These are phyloP conservation scores for Dothiorella sarmentorum DNA, from an alignment of 2,329 filamentous ascomycete species.

Conservation along the genomic window DNA sequence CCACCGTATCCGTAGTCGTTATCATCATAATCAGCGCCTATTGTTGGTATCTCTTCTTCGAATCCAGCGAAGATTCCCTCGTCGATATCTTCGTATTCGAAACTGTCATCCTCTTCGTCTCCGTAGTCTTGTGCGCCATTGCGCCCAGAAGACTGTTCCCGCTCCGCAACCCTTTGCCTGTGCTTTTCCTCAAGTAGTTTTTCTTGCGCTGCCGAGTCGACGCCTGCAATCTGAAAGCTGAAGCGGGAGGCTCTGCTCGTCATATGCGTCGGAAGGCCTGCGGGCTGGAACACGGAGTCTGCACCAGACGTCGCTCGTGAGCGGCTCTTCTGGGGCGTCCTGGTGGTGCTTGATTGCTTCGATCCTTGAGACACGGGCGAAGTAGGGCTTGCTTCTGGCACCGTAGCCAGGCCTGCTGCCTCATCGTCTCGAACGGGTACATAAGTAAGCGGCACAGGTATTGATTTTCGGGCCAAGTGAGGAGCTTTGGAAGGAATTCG, in stretches of 20 bases:
- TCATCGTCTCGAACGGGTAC: slow-evolving; percentile 7
- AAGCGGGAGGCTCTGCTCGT: slow-evolving; percentile 72
- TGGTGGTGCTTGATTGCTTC: slow-evolving; percentile 24
- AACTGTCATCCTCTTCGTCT: slow-evolving; percentile 37
- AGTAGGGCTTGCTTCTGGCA: slow-evolving; percentile 11
- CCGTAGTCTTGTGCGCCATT: slow-evolving; percentile 30
- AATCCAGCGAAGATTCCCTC: slow-evolving; percentile 47
- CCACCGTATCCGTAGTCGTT: slow-evolving; percentile 27
- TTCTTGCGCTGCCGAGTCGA: slow-evolving; percentile 61
- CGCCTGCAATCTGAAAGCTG: slow-evolving; percentile 75
- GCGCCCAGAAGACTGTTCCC: slow-evolving; percentile 38
- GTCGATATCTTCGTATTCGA: slow-evolving; percentile 45
- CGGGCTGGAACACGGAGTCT: slow-evolving; percentile 35
- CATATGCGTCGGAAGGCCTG: slow-evolving; percentile 42
- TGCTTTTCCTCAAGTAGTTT: slow-evolving; percentile 71
- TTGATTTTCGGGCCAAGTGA: slow-evolving; percentile 24
- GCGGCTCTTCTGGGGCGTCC: slow-evolving; percentile 33
- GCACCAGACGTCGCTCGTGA: slow-evolving; percentile 37
- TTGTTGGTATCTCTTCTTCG: slow-evolving; percentile 64
- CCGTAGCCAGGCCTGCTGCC: slow-evolving; percentile 5
- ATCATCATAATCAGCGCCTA: slow-evolving; percentile 34
- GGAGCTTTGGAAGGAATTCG: neutral
- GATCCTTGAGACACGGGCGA: neutral
- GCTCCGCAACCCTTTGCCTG: slow-evolving; percentile 62
- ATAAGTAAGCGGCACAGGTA: slow-evolving; percentile 27